These are phyloP conservation scores for Salicornia ramosissima DNA, from an alignment of 148 eudicot species.

Conservation along the genomic window DNA sequence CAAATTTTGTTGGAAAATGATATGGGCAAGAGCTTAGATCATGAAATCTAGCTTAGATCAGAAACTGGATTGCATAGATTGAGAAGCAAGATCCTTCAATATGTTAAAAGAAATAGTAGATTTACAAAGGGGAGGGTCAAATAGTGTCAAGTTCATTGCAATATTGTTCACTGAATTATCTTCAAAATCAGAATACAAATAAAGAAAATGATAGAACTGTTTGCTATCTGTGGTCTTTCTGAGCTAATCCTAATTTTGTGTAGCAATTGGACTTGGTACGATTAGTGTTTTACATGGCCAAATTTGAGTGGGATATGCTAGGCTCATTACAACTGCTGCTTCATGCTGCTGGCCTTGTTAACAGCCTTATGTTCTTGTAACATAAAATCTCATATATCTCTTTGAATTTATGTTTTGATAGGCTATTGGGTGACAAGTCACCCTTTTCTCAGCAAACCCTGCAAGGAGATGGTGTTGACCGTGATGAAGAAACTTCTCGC, in stretches of 20 bases:
- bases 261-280: not conserved
- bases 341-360: not conserved
- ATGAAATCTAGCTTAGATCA: no score
- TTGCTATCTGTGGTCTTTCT: no score
- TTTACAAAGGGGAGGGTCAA: not conserved
- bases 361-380: not conserved
- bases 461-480: conserved; percentile 86
- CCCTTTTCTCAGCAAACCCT: conserved; percentile 88
- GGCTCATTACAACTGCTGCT: not conserved
- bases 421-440: conserved; percentile 85
- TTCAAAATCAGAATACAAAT: not conserved
- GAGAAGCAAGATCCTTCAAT: not conserved
- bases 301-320: not conserved
- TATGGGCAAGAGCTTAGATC: no score
- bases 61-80: not conserved
- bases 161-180: not conserved
- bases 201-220: not conserved
- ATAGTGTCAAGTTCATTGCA: not conserved
- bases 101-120: not conserved
- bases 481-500: conserved; percentile 90
- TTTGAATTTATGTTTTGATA: conserved; percentile 25
- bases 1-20: no score
- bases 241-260: not conserved
- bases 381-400: conserved; percentile 6
- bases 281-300: not conserved